Percentiles rank a stretch among this genome's conserved stretches.
phyloP scores from a whole-genome alignment of 1,139 yeast species.

The Saccharomyces pastorianus region DNA sequence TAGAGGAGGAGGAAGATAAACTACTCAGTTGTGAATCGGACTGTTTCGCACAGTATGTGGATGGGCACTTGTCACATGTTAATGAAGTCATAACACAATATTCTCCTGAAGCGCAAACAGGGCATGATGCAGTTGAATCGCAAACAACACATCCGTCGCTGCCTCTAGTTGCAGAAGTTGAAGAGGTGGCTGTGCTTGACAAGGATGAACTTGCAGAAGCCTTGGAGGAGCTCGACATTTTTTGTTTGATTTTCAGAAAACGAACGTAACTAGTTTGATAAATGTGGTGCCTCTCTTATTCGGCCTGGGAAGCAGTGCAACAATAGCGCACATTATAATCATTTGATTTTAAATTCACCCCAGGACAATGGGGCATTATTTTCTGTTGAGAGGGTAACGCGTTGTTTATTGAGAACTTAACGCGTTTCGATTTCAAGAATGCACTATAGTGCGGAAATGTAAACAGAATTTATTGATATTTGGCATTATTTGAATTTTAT shows the following conservation, averaged over 20 bases:
- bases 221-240: neutral
- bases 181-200: slow-evolving; percentile 1
- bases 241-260: neutral
- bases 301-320: neutral
- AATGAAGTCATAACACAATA: slow-evolving; percentile 45
- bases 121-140: slow-evolving; percentile 39
- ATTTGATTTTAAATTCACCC: neutral
- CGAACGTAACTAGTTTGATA: neutral
- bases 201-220: neutral
- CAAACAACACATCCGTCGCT: slow-evolving; percentile 45
- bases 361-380: neutral
- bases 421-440: neutral
- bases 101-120: slow-evolving; percentile 45
- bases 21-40: slow-evolving; percentile 9
- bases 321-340: neutral
- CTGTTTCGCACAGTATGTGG: slow-evolving; percentile 42
- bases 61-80: slow-evolving; percentile 52
- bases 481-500: neutral
- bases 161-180: slow-evolving; percentile 8
- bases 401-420: neutral
- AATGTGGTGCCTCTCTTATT: neutral
- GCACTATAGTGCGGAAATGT: neutral
- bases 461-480: neutral
- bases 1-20: slow-evolving; percentile 4
- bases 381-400: neutral